A percentile compares a stretch with the other conserved stretches of the same genome.
Evolutionary conservation across 176 grass and related monocot species (phyloP).

Genomic region (Rhynchospora tenuis): DNA sequence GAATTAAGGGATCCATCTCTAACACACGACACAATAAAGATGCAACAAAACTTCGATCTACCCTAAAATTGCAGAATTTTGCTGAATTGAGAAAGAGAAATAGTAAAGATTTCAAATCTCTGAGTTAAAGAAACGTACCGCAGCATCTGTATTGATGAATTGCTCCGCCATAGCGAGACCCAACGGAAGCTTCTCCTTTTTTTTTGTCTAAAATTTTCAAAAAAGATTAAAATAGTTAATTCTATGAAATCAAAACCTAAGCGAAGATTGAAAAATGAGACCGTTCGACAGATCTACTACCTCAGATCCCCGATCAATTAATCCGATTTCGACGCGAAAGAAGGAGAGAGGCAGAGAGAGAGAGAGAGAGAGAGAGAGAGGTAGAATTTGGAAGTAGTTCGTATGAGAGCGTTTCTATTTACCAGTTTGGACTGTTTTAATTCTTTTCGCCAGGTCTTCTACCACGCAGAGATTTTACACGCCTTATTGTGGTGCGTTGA

Average conservation of each 20-base stretch:
- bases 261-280: background rate
- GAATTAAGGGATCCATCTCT: background rate
- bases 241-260: background rate
- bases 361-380: background rate
- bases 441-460: background rate
- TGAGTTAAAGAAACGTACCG: constrained; percentile 7
- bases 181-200: background rate
- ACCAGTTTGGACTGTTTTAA: background rate
- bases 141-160: constrained; percentile 21
- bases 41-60: background rate
- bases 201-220: constrained; percentile 12
- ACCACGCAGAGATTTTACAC: constrained; percentile 8
- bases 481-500: background rate
- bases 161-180: constrained; percentile 32
- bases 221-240: background rate
- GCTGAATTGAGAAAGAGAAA: background rate
- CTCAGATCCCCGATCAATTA: constrained; percentile 11
- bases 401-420: background rate
- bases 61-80: background rate
- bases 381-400: background rate
- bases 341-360: background rate
- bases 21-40: background rate
- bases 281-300: constrained; percentile 23
- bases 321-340: background rate
- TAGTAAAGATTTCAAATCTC: background rate